Evolutionary conservation across 345 rosid species (phyloP).

Genomic region (Psidium friedrichsthalianum): DNA sequence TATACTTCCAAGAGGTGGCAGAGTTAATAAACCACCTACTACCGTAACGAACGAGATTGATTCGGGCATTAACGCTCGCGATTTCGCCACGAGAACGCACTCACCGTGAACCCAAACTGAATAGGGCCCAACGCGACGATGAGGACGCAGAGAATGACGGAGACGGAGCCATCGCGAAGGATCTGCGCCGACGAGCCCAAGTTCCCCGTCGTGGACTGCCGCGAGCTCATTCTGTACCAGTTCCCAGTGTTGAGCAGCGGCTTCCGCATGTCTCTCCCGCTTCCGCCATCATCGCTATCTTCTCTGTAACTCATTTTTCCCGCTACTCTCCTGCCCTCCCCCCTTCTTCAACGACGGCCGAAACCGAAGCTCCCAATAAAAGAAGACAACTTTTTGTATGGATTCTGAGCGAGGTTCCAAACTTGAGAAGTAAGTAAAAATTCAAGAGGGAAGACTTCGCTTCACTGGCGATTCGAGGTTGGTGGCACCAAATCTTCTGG

Average conservation of each 20-base stretch:
- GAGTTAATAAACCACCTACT: background rate
- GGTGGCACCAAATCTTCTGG: background rate
- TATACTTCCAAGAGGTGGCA: background rate
- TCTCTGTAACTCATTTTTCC: conserved; percentile 40
- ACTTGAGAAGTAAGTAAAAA: background rate
- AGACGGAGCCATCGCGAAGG: conserved; percentile 52
- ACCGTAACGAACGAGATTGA: background rate
- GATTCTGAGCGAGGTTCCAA: background rate
- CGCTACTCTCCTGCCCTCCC: background rate
- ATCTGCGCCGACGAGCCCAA: conserved; percentile 41
- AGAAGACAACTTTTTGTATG: background rate
- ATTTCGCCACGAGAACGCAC: background rate
- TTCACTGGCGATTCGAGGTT: background rate
- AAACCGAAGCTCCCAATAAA: background rate
- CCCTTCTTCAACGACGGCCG: background rate
- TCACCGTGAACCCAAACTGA: conserved; percentile 69
- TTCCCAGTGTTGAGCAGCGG: conserved; percentile 62
- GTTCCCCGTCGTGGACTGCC: conserved; percentile 26
- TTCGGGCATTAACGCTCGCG: background rate
- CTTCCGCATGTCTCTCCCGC: conserved; percentile 34
- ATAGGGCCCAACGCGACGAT: conserved; percentile 63
- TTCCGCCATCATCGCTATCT: conserved; percentile 41
- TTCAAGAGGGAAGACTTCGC: background rate
- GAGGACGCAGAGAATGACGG: conserved; percentile 58
- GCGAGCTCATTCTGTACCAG: conserved; percentile 59